Conservation (phyloP, 345 rosid genomes). For the Melaleuca alternifolia region DNA sequence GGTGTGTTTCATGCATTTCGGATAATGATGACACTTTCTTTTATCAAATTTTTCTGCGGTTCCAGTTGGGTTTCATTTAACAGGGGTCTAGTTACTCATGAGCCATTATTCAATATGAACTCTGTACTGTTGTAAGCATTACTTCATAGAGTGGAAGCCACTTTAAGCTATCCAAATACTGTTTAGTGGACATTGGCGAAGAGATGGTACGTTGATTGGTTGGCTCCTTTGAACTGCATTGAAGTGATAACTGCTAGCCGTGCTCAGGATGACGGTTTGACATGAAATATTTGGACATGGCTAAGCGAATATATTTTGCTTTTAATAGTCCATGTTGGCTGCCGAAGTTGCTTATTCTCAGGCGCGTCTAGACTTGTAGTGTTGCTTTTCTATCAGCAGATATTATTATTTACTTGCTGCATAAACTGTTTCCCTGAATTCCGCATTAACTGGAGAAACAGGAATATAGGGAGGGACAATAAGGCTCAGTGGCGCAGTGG, state of each 20-base stretch:
- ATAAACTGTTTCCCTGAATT: too few species aligned
- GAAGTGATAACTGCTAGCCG: too few species aligned
- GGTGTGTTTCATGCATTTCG: too few species aligned
- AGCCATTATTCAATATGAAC: neutral
- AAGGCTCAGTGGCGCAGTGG: too few species aligned
- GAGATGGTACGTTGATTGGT: neutral
- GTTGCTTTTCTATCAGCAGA: neutral
- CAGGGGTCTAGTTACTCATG: neutral
- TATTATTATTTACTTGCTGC: too few species aligned
- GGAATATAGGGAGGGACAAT: too few species aligned
- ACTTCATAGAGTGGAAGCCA: neutral
- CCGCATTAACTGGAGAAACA: too few species aligned
- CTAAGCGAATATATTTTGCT: neutral
- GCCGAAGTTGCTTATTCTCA: neutral
- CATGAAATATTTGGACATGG: neutral
- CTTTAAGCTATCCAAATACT: neutral
- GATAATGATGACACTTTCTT: too few species aligned
- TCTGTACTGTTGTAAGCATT: neutral
- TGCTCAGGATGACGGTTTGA: neutral
- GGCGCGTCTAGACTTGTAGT: neutral
- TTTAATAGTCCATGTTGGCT: neutral
- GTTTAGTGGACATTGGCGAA: neutral
- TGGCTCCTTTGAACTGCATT: neutral
- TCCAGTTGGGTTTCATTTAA: too few species aligned
- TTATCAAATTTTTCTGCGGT: too few species aligned